Percentiles rank a stretch among this genome's conserved stretches.
Conservation (phyloP, 345 rosid species). For the Syzygium aromaticum region DNA sequence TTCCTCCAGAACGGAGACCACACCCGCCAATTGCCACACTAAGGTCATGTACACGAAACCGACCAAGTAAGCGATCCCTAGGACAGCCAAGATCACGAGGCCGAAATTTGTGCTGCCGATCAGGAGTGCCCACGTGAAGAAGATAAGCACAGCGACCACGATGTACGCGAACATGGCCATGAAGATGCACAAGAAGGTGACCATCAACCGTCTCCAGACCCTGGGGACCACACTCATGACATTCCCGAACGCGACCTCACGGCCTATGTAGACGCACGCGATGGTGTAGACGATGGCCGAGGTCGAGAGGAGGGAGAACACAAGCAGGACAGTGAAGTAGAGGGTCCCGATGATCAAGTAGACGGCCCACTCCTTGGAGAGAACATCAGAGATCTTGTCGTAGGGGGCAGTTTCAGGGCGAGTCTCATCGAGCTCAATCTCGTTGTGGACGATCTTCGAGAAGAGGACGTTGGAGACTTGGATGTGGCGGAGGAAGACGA, state of each 20-base stretch:
- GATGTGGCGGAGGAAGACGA: conserved; percentile 33
- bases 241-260: conserved; percentile 20
- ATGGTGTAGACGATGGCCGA: conserved; percentile 38
- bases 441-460: conserved; percentile 4
- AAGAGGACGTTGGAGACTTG: conserved; percentile 21
- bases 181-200: conserved; percentile 32
- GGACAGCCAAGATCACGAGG: not conserved
- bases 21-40: conserved; percentile 43
- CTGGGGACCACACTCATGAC: conserved; percentile 35
- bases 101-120: not conserved
- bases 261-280: conserved; percentile 34
- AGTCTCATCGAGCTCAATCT: conserved; percentile 8
- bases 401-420: not conserved
- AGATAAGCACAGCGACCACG: not conserved
- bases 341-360: conserved; percentile 24
- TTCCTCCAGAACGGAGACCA: conserved; percentile 49
- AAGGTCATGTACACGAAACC: conserved; percentile 32
- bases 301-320: conserved; percentile 47
- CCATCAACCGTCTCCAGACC: conserved; percentile 45
- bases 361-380: conserved; percentile 19
- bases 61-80: not conserved
- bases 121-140: not conserved
- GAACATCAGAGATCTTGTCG: not conserved
- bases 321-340: conserved; percentile 25
- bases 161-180: conserved; percentile 14